phyloP scores from a whole-genome alignment of 1,284 basidiomycete genomes.

The Ceratobasidium sp. region DNA sequence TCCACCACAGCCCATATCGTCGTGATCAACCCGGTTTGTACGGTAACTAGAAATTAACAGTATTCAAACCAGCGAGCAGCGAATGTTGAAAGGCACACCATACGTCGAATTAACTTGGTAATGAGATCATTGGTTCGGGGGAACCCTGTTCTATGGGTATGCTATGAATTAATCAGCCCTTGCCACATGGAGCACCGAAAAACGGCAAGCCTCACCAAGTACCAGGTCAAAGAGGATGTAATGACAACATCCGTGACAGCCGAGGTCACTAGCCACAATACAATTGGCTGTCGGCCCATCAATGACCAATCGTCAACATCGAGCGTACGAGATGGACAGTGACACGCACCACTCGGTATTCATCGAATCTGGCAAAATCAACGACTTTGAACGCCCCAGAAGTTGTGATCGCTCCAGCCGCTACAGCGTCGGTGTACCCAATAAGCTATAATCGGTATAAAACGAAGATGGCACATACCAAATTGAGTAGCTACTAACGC shows the following conservation, averaged over 20 bases:
- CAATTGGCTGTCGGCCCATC: constrained; percentile 34
- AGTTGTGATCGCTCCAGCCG: constrained; percentile 47
- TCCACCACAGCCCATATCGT: constrained; percentile 49
- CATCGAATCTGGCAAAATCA: constrained; percentile 49
- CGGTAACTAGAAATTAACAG: constrained; percentile 52
- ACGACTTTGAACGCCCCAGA: constrained; percentile 49
- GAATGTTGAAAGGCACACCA: constrained; percentile 37
- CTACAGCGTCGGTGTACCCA: constrained; percentile 40
- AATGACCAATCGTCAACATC: not conserved
- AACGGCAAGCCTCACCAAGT: constrained; percentile 46
- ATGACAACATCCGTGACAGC: constrained; percentile 50
- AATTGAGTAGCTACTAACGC: constrained; percentile 10
- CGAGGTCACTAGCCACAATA: constrained; percentile 45
- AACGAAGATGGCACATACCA: not conserved
- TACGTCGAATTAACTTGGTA: constrained; percentile 55
- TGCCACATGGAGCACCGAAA: not conserved
- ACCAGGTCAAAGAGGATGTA: constrained; percentile 49
- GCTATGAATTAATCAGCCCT: constrained; percentile 44
- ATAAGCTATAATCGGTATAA: not conserved
- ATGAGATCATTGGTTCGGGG: constrained; percentile 49
- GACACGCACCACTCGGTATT: constrained; percentile 45
- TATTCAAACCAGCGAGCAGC: not conserved
- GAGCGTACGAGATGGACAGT: not conserved
- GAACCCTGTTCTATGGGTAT: constrained; percentile 53
- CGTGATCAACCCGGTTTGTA: constrained; percentile 52